Percentiles rank a stretch among this genome's conserved stretches.
These are phyloP conservation scores for Solanum bulbocastanum DNA, from an alignment of 257 asterid species.

Conservation along the genomic window DNA sequence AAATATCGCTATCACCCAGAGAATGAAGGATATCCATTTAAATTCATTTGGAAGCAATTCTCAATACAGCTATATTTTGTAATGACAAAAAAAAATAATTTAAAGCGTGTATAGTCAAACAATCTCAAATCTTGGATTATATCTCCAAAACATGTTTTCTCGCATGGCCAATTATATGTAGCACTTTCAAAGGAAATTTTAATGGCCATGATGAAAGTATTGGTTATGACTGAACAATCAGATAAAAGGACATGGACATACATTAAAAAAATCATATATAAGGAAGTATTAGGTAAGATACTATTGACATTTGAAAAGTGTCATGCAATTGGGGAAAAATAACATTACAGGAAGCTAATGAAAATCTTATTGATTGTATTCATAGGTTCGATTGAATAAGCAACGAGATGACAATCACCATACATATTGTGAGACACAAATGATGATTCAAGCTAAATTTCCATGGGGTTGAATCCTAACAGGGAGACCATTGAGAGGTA, in stretches of 20 bases:
- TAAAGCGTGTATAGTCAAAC: not conserved
- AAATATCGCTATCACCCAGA: no score
- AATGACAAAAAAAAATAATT: not conserved
- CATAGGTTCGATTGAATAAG: no score
- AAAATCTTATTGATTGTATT: not conserved
- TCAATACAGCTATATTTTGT: not conserved
- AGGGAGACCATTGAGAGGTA: slow-evolving; percentile 20
- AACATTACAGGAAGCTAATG: not conserved
- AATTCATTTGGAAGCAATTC: not conserved
- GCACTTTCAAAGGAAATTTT: not conserved
- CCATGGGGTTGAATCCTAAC: slow-evolving; percentile 12
- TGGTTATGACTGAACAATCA: not conserved
- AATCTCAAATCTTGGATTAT: not conserved
- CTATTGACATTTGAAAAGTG: not conserved
- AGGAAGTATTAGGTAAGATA: not conserved
- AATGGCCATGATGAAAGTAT: not conserved
- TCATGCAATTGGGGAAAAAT: not conserved
- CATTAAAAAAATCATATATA: no score
- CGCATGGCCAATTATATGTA: not conserved
- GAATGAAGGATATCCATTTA: no score
- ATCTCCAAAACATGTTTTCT: no score
- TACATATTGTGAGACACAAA: not conserved
- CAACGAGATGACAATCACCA: not conserved
- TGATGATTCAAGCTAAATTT: not conserved
- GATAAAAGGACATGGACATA: no score